Evolutionary conservation across 1,284 basidiomycete genomes (phyloP).

Genomic region (Ceratobasidium sp.): DNA sequence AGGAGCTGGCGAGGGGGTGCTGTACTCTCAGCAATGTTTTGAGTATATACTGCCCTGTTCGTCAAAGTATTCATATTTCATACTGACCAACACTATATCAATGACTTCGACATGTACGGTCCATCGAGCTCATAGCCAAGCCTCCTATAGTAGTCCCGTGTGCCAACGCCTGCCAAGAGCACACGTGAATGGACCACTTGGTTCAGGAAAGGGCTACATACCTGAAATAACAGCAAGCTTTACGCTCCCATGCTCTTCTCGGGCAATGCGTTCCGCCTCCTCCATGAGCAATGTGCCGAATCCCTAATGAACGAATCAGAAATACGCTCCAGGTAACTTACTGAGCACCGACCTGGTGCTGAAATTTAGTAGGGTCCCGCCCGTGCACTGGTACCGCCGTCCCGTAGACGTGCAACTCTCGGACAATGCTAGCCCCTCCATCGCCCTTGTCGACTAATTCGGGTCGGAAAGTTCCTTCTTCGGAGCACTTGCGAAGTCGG

Average conservation of each 20-base stretch:
- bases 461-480: constrained; percentile 95
- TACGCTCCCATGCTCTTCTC: constrained; percentile 94
- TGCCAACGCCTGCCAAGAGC: constrained; percentile 80
- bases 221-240: constrained; percentile 98
- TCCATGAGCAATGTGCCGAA: constrained; percentile 99
- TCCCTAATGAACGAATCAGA: constrained; percentile 66
- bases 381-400: constrained; percentile 98
- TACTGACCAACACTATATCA: constrained; percentile 57
- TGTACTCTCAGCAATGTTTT: constrained; percentile 58
- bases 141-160: constrained; percentile 93
- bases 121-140: constrained; percentile 96
- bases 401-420: constrained; percentile 99
- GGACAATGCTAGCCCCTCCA: constrained; percentile 92
- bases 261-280: constrained; percentile 98
- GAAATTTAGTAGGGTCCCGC: constrained; percentile 97
- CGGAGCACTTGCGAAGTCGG: constrained; percentile 93
- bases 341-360: constrained; percentile 78
- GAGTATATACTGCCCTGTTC: constrained; percentile 37
- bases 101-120: constrained; percentile 94
- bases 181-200: constrained; percentile 1
- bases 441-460: constrained; percentile 86
- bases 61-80: not conserved
- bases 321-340: not conserved
- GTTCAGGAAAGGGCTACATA: constrained; percentile 54
- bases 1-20: constrained; percentile 53